Conservation (phyloP, 2,329 filamentous ascomycete genomes). For the Colletotrichum sp. region DNA sequence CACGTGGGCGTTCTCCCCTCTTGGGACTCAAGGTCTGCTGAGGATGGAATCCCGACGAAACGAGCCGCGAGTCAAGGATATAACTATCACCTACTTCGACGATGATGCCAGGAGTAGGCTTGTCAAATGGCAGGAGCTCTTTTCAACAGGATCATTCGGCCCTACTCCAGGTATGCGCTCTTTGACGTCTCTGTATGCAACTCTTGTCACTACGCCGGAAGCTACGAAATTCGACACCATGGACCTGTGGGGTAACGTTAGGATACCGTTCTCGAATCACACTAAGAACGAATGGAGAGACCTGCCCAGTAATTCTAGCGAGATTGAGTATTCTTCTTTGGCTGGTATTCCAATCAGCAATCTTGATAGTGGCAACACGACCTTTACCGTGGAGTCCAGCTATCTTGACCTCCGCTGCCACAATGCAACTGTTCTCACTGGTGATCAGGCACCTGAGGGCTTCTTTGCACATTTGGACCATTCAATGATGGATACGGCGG, state of each 20-base stretch:
- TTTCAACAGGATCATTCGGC: too few species aligned
- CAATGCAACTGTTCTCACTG: neutral
- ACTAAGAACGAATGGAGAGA: neutral
- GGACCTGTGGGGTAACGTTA: conserved; percentile 32
- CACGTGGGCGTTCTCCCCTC: too few species aligned
- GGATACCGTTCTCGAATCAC: conserved; percentile 25
- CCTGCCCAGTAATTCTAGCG: neutral
- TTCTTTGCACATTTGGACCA: neutral
- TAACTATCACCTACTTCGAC: too few species aligned
- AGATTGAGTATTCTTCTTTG: neutral
- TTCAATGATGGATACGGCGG: neutral
- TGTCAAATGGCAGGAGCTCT: too few species aligned
- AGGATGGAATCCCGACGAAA: too few species aligned
- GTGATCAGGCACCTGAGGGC: neutral
- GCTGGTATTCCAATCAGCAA: neutral
- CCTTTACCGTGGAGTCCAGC: neutral
- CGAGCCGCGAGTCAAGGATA: too few species aligned
- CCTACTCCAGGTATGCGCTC: neutral
- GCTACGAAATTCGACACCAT: conserved; percentile 21
- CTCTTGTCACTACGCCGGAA: conserved; percentile 24
- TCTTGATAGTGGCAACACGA: neutral
- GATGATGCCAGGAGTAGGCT: too few species aligned
- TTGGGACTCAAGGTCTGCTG: too few species aligned
- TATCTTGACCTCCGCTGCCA: neutral
- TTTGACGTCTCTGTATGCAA: conserved; percentile 8